A percentile compares a stretch with the other conserved stretches of the same genome.
Conservation (phyloP, 1,284 basidiomycete genomes). For the Cryptococcus sp. region DNA sequence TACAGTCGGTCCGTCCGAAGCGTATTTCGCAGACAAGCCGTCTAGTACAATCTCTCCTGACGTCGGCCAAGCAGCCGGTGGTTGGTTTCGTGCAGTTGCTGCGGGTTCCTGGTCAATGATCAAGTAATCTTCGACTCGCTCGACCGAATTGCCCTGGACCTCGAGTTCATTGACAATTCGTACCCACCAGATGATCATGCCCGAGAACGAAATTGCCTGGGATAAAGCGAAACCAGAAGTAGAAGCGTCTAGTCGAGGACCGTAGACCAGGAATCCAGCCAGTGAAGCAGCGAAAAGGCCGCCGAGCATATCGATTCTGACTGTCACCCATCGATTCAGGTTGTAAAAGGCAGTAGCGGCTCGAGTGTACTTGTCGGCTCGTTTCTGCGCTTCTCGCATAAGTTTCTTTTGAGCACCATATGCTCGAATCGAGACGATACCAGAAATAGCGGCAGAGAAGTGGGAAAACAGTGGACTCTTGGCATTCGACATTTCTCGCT, state of each 20-base stretch:
- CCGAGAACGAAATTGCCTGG: slow-evolving; percentile 45
- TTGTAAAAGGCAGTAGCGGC: slow-evolving; percentile 44
- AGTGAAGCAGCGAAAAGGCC: slow-evolving; percentile 41
- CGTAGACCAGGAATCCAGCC: slow-evolving; percentile 45
- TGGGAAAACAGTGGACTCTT: slow-evolving; percentile 63
- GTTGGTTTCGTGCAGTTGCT: slow-evolving; percentile 53
- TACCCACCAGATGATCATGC: slow-evolving; percentile 43
- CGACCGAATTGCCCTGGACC: slow-evolving; percentile 54
- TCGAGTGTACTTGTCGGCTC: slow-evolving; percentile 47
- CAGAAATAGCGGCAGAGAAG: slow-evolving; percentile 64
- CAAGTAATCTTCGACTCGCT: slow-evolving; percentile 69
- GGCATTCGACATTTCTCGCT: slow-evolving; percentile 65
- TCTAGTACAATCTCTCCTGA: slow-evolving; percentile 65
- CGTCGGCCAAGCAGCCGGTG: slow-evolving; percentile 74
- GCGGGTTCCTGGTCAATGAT: slow-evolving; percentile 66
- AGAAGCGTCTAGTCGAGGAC: slow-evolving; percentile 32
- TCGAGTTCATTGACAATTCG: slow-evolving; percentile 49
- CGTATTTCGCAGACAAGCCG: slow-evolving; percentile 47
- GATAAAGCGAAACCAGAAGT: slow-evolving; percentile 47
- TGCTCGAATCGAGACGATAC: slow-evolving; percentile 54
- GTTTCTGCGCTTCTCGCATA: slow-evolving; percentile 33
- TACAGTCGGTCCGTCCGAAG: slow-evolving; percentile 51
- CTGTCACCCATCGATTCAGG: slow-evolving; percentile 46
- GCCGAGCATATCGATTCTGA: slow-evolving; percentile 46
- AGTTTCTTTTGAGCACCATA: slow-evolving; percentile 46